Evolutionary conservation across 192 early-diverging fungal species (phyloP), one percentile per base, ranked within the genome.

Genomic region (Gryganskiella cystojenkinii): DNA sequence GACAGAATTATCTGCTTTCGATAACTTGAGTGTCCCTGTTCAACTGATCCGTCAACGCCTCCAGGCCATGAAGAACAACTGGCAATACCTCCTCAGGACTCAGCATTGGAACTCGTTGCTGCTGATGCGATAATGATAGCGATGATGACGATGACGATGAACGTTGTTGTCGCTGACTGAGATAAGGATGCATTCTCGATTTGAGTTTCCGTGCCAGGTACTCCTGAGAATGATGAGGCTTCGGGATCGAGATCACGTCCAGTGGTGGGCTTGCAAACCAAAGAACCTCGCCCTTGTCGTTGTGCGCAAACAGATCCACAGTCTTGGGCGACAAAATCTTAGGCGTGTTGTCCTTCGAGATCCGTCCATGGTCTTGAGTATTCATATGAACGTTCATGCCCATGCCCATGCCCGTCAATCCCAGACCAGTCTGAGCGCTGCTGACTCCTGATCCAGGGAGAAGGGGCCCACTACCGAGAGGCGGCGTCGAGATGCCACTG

Each of bases 181-280:
- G 56, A 31, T 50, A 34, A 13, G 58, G 37, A n/a, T 63, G 54
- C 46, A 62, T 42, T 17, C 44, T 14, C 66, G 61, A 68, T 17
- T 56, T 46, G 11, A 28, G 54, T 42, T 57, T 56, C 44, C 33
- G 34, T 4, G 65, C 56, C 54, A 82, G 20, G 35, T 82, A 82
- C 42, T 82, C 74, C 2, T 72, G 59, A 4, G 81, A 83, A 60
- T 83, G 81, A 31, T 73, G 64, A 9, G 81, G 81, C 59, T 59
- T 55, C 13, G 76, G 63, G 20, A 83, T 10, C 10, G 71, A 71
- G 20, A 71, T 55, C 28, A 83, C 76, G 67, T 83, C 76, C 30
- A 83, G 11, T n/a, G 81, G 81, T 35, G 81, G 81, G 11, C 70
- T 55, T 24, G 71, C 61, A 56, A 83, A 83, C 81, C 81, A 83